Conservation (phyloP, 164 flowering plant species). For the Pachysandra terminalis region DNA sequence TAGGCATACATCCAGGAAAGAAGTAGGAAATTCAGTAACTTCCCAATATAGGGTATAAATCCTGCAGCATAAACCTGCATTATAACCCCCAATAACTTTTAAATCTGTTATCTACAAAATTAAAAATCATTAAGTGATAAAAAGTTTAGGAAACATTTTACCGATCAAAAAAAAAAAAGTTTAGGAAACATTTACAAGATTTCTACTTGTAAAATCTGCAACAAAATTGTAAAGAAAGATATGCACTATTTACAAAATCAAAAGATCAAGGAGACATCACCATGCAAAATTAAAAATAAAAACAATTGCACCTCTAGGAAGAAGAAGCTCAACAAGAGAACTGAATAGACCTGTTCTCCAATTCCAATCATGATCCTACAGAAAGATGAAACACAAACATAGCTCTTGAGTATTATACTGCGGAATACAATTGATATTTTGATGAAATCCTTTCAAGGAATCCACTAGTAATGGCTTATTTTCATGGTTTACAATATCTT, state of each 20-base stretch:
- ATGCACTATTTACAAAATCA: background rate
- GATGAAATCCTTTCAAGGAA: background rate
- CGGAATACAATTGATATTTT: background rate
- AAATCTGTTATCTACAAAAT: slow-evolving; percentile 6
- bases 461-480: background rate
- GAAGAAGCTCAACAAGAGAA: slow-evolving; percentile 69
- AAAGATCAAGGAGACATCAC: background rate
- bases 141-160: background rate
- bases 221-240: background rate
- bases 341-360: slow-evolving; percentile 72
- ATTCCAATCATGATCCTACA: slow-evolving; percentile 73
- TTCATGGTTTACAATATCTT: too few relatives aligned
- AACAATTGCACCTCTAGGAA: slow-evolving; percentile 62
- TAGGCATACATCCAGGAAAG: slow-evolving; percentile 98
- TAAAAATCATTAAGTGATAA: background rate
- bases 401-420: slow-evolving; percentile 1
- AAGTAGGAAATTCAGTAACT: slow-evolving; percentile 71
- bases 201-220: background rate
- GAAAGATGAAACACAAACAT: background rate
- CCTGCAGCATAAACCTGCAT: slow-evolving; percentile 78
- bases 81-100: background rate
- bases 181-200: background rate
- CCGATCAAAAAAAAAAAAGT: background rate
- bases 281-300: background rate
- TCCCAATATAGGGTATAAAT: slow-evolving; percentile 75